Base-by-base conservation (phyloP, 176 grass and related monocot species). In the Phyllostachys edulis region DNA sequence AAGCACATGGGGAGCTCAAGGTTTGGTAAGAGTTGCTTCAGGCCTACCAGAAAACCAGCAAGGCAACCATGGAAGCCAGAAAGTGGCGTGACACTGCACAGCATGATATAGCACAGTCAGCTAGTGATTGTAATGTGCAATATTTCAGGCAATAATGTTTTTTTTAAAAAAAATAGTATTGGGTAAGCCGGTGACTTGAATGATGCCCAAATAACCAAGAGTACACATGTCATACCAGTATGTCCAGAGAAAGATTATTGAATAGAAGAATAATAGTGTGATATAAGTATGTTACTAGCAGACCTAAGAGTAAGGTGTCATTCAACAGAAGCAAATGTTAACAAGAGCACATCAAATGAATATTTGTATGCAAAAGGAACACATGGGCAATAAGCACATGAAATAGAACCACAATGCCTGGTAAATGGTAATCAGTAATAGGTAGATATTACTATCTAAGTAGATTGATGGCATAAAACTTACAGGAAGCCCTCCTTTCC, bases 401-500 rank as follows among this genome's bases (percentile, higher is more conserved):
- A 77, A 79, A 29, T 40, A 9, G 34, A 42, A 55, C 26, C 0
- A 10, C 7, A 38, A 4, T n/a, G 54, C 20, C 27, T 32, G 11
- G 62, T n/a, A 84, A 67, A 69, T 27, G 41, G 56, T 27, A 88
- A 46, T 60, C 39, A 83, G 64, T 9, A 39, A 14, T 56, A 81
- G 21, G 2, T 6, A 69, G 10, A 51, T 44, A 21, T 23, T 45
- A 11, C 29, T 29, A 29, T 29, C 0, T 29, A 1, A 29, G 57
- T 3, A 75, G 12, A 64, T 6, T 76, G 47, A 0, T 37, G 4
- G 12, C 14, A 66, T 24, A n/a, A 67, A 75, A 86, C 85, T 99
- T 94, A 99, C 97, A 99, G 93, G 72, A 96, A 99, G 84, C 89
- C 92, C 75, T 99, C 97, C 63, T 99, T 90, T 63, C 91, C 91